These are phyloP conservation scores for Naumovozyma castellii DNA, from an alignment of 805 yeast species.

Conservation along the genomic window DNA sequence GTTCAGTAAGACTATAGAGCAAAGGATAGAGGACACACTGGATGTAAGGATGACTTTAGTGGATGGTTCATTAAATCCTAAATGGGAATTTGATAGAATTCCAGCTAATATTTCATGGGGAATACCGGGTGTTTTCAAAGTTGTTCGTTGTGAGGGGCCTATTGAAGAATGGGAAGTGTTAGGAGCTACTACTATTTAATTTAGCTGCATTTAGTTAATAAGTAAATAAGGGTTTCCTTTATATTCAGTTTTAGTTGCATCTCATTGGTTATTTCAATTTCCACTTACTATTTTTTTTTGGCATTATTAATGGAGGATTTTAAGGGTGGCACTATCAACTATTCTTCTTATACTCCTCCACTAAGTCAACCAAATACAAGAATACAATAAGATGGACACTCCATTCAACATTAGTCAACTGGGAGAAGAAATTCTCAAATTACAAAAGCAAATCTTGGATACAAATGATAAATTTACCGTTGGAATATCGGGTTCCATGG, in stretches of 20 bases:
- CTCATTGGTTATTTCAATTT: too few relatives aligned
- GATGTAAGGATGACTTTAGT: constrained; percentile 29
- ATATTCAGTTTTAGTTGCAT: not conserved
- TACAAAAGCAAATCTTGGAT: not conserved
- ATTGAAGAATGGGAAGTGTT: constrained; percentile 58
- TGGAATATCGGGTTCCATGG: not conserved
- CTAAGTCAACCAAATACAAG: too few relatives aligned
- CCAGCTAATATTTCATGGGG: constrained; percentile 40
- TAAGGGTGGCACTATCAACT: too few relatives aligned
- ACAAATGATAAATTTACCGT: not conserved
- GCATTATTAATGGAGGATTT: too few relatives aligned
- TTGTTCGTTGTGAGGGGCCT: constrained; percentile 65
- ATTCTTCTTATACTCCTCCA: too few relatives aligned
- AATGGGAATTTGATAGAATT: constrained; percentile 16
- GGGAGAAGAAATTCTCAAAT: not conserved
- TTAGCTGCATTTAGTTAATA: not conserved
- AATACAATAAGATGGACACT: too few relatives aligned
- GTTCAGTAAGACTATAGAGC: constrained; percentile 49
- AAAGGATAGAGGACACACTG: constrained; percentile 56
- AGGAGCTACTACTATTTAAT: constrained; percentile 36
- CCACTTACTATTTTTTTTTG: too few relatives aligned
- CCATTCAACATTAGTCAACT: not conserved
- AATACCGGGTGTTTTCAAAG: constrained; percentile 51
- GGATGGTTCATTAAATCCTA: constrained; percentile 6
- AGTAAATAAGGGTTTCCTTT: not conserved